Evolutionary conservation across 2,329 filamentous ascomycete genomes (phyloP).

Genomic region (Cordyceps fumosorosea): DNA sequence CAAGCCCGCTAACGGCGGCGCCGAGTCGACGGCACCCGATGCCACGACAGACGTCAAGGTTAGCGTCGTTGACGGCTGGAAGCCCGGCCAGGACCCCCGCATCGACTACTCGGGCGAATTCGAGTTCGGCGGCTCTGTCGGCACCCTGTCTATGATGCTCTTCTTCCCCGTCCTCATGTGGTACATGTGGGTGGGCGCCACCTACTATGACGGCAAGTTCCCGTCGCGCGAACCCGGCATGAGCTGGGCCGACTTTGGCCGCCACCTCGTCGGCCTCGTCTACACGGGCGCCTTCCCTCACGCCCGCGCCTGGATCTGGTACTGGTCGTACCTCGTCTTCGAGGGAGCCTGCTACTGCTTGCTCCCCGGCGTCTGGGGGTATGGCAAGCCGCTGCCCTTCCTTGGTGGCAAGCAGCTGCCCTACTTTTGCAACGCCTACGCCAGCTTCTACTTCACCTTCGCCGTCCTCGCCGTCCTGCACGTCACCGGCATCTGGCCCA

Average conservation of each 20-base stretch:
- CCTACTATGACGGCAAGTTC: constrained; percentile 81
- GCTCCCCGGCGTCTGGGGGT: constrained; percentile 79
- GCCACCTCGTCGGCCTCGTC: constrained; percentile 63
- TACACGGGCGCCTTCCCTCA: constrained; percentile 83
- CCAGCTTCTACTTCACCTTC: constrained; percentile 83
- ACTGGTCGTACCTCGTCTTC: constrained; percentile 88
- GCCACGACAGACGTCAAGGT: constrained; percentile 19
- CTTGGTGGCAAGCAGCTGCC: constrained; percentile 76
- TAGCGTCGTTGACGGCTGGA: constrained; percentile 47
- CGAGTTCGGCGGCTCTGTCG: constrained; percentile 86
- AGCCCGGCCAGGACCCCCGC: constrained; percentile 52
- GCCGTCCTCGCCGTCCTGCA: constrained; percentile 65
- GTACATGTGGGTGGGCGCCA: constrained; percentile 98
- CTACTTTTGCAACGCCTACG: constrained; percentile 91
- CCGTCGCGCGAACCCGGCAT: constrained; percentile 62
- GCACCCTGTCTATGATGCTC: constrained; percentile 79
- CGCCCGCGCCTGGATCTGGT: constrained; percentile 79
- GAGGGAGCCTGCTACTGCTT: constrained; percentile 77
- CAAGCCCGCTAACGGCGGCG: neutral
- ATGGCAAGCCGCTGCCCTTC: constrained; percentile 82
- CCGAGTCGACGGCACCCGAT: neutral
- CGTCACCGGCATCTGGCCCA: constrained; percentile 74
- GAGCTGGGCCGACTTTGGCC: constrained; percentile 62
- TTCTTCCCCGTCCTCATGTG: constrained; percentile 94
- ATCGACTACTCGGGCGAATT: constrained; percentile 57